Percentiles rank a stretch among this genome's conserved stretches.
These are phyloP conservation scores for Suhomyces faveliae DNA, from an alignment of 805 yeast genomes.

Conservation along the genomic window DNA sequence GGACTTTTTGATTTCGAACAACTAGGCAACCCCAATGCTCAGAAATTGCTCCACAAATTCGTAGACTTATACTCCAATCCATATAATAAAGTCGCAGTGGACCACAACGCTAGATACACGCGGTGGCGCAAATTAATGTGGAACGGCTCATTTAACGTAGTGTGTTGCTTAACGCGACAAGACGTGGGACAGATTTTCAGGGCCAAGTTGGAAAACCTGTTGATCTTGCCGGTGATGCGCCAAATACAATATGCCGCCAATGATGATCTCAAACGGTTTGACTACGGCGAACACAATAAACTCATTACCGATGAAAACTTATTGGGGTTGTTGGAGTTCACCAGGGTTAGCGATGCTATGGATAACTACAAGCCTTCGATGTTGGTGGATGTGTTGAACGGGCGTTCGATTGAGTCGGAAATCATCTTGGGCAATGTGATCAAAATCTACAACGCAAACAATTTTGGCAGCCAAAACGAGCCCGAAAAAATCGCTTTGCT, in stretches of 20 bases:
- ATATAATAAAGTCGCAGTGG: conserved; percentile 39
- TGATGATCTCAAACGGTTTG: conserved; percentile 12
- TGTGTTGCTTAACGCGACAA: conserved; percentile 55
- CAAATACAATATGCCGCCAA: conserved; percentile 20
- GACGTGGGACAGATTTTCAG: conserved; percentile 55
- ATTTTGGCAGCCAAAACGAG: conserved; percentile 3
- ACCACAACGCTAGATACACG: conserved; percentile 46
- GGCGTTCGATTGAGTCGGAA: conserved; percentile 69
- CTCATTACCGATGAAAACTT: conserved; percentile 7
- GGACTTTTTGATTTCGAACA: conserved; percentile 28
- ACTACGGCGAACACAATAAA: conserved; percentile 9
- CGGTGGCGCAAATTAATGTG: conserved; percentile 70
- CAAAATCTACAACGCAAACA: conserved; percentile 1
- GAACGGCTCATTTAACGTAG: conserved; percentile 65
- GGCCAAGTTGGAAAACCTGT: conserved; percentile 13
- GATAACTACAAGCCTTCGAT: conserved; percentile 67
- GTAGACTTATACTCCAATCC: conserved; percentile 46
- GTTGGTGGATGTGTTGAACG: conserved; percentile 65
- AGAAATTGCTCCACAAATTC: conserved; percentile 29
- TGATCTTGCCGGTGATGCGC: conserved; percentile 19
- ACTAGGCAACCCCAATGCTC: conserved; percentile 32
- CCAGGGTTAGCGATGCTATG: conserved; percentile 45
- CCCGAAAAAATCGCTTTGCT: conserved; percentile 12
- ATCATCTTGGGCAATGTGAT: conserved; percentile 60
- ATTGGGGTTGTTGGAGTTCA: conserved; percentile 12